Evolutionary conservation across 1,284 basidiomycete genomes (phyloP).

Genomic region (Amylostereum areolatum): DNA sequence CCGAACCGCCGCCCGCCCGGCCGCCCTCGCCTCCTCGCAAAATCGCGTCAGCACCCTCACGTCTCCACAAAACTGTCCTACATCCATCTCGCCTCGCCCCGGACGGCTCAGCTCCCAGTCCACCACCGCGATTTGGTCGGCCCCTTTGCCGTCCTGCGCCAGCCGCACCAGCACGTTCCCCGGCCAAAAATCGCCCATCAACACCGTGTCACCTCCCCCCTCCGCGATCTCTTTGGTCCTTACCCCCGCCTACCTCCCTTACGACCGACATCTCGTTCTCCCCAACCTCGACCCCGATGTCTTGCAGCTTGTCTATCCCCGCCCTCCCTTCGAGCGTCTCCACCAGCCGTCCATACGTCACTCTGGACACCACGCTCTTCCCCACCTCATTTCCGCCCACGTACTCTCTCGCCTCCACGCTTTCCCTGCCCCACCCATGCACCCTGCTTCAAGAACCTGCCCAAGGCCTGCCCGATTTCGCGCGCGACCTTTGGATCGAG

Average conservation of each 20-base stretch:
- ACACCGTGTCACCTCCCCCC: conserved; percentile 26
- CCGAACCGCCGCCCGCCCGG: conserved; percentile 24
- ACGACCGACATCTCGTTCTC: conserved; percentile 32
- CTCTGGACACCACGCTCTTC: conserved; percentile 34
- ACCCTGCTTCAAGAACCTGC: conserved; percentile 41
- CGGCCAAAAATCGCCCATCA: conserved; percentile 64
- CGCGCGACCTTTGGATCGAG: conserved; percentile 27
- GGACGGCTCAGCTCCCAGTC: conserved; percentile 58
- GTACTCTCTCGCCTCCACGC: conserved; percentile 23
- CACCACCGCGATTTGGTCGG: conserved; percentile 39
- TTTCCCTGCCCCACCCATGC: conserved; percentile 35
- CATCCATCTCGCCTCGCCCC: conserved; percentile 44
- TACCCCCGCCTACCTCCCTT: conserved; percentile 26
- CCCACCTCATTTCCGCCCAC: conserved; percentile 37
- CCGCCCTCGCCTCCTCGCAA: conserved; percentile 21
- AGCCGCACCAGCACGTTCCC: conserved; percentile 48
- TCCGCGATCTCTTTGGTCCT: conserved; percentile 29
- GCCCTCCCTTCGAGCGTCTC: conserved; percentile 34
- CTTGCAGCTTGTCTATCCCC: conserved; percentile 25
- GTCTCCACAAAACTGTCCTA: conserved; percentile 59
- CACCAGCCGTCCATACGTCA: conserved; percentile 43
- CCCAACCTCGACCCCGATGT: conserved; percentile 34
- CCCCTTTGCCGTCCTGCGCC: conserved; percentile 15
- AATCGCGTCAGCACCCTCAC: conserved; percentile 42
- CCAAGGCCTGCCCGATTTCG: conserved; percentile 44